phyloP scores from a whole-genome alignment of 1,284 basidiomycete species.

The Moesziomyces aphidis region DNA sequence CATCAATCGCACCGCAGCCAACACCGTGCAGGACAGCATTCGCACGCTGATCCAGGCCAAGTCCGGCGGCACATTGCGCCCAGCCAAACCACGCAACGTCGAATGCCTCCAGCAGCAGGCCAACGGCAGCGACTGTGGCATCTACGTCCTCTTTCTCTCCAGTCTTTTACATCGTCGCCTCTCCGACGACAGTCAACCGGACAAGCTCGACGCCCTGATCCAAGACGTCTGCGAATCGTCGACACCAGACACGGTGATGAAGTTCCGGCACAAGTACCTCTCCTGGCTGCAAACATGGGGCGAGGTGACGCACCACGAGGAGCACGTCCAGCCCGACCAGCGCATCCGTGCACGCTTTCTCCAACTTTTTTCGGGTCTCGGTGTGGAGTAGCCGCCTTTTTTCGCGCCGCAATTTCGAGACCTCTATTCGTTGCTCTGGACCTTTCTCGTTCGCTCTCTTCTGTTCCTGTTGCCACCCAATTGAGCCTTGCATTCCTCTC shows the following conservation, averaged over 20 bases:
- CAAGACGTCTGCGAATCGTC: constrained; percentile 14
- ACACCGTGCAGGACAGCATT: constrained; percentile 18
- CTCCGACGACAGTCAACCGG: constrained; percentile 3
- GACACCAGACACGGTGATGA: constrained; percentile 16
- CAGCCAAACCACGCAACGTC: constrained; percentile 9
- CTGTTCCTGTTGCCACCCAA: background rate
- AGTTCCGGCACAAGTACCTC: constrained; percentile 30
- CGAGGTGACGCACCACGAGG: constrained; percentile 29
- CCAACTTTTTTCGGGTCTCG: constrained; percentile 41
- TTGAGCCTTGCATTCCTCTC: no score
- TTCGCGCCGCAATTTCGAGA: background rate
- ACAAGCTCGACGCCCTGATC: constrained; percentile 15
- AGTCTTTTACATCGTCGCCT: constrained; percentile 36
- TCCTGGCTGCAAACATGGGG: constrained; percentile 37
- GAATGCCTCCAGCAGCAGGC: constrained; percentile 27
- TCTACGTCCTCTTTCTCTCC: constrained; percentile 41
- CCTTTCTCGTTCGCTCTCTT: constrained; percentile 3
- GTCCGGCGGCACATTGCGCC: background rate
- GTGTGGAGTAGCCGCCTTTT: constrained; percentile 29
- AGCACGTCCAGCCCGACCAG: constrained; percentile 28
- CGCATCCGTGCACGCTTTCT: constrained; percentile 26
- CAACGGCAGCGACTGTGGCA: constrained; percentile 46
- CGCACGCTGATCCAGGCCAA: constrained; percentile 16
- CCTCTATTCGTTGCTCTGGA: constrained; percentile 1
- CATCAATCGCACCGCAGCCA: constrained; percentile 34